Evolutionary conservation across 495 filamentous ascomycete species (phyloP).

Genomic region (Hypoxylon fuscum): DNA sequence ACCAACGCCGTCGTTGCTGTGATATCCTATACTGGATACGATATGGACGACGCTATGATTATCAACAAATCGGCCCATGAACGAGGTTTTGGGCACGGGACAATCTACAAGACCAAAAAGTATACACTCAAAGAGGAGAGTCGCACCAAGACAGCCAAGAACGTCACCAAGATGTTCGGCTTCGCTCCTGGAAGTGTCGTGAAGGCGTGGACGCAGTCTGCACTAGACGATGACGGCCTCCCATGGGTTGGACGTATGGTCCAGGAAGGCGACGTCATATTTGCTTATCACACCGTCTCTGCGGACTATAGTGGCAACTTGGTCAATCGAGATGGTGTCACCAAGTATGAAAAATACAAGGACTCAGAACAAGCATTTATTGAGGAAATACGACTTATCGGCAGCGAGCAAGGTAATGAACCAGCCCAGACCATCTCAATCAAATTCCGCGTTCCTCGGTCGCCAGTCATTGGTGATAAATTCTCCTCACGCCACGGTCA

Average conservation of each 20-base stretch:
- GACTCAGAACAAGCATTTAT: constrained; percentile 86
- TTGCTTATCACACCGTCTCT: constrained; percentile 87
- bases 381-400: constrained; percentile 91
- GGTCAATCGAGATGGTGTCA: constrained; percentile 79
- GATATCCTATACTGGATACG: constrained; percentile 98
- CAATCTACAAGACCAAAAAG: constrained; percentile 96
- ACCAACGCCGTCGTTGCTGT: constrained; percentile 96
- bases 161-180: constrained; percentile 80
- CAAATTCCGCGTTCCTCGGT: constrained; percentile 90
- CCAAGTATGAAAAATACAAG: constrained; percentile 89
- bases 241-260: constrained; percentile 80
- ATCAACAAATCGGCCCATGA: constrained; percentile 98
- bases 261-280: constrained; percentile 81
- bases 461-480: constrained; percentile 96
- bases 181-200: constrained; percentile 77
- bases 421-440: constrained; percentile 86
- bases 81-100: constrained; percentile 95
- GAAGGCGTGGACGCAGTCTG: constrained; percentile 68
- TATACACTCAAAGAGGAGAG: constrained; percentile 79
- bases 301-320: constrained; percentile 78
- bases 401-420: constrained; percentile 80
- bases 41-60: constrained; percentile 99
- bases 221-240: constrained; percentile 86
- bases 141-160: constrained; percentile 61
- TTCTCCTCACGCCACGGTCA: constrained; percentile 98